These are phyloP conservation scores for Capronia americana DNA, from an alignment of 2,329 filamentous ascomycete genomes.

Conservation along the genomic window DNA sequence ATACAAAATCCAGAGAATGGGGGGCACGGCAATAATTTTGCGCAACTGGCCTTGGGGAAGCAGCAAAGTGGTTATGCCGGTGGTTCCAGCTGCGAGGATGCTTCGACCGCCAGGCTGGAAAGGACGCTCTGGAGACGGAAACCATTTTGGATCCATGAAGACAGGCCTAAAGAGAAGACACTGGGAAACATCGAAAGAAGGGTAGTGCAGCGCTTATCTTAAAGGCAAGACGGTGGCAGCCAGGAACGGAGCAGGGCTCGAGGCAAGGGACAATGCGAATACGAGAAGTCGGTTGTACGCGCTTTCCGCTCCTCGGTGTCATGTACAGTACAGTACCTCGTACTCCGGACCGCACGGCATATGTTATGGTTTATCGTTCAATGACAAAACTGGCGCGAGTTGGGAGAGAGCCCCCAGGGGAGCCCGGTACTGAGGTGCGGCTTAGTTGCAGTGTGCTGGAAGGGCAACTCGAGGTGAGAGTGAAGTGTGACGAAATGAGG, in stretches of 20 bases:
- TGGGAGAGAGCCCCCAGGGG: too few species aligned
- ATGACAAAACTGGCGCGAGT: background rate
- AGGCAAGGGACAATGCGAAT: conserved; percentile 20
- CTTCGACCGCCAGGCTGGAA: conserved; percentile 10
- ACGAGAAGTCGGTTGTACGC: background rate
- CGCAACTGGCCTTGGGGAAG: conserved; percentile 26
- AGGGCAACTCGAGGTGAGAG: background rate
- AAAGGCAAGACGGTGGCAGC: background rate
- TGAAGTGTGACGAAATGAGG: background rate
- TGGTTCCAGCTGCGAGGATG: conserved; percentile 15
- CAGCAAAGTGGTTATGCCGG: conserved; percentile 24
- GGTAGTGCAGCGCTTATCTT: background rate
- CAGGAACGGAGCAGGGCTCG: background rate
- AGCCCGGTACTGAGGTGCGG: background rate
- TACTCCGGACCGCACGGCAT: too few species aligned
- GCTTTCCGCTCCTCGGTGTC: background rate
- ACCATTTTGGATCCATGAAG: conserved; percentile 33
- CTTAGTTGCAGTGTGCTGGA: background rate
- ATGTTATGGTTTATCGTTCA: background rate
- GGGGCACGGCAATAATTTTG: conserved; percentile 19
- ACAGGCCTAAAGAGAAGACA: background rate
- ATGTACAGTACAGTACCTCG: background rate
- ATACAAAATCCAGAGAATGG: conserved; percentile 24
- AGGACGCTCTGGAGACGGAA: conserved; percentile 29
- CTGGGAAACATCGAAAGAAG: background rate